Evolutionary conservation across 2,329 filamentous ascomycete genomes (phyloP).

Genomic region (Verticillium zaregamsianum): DNA sequence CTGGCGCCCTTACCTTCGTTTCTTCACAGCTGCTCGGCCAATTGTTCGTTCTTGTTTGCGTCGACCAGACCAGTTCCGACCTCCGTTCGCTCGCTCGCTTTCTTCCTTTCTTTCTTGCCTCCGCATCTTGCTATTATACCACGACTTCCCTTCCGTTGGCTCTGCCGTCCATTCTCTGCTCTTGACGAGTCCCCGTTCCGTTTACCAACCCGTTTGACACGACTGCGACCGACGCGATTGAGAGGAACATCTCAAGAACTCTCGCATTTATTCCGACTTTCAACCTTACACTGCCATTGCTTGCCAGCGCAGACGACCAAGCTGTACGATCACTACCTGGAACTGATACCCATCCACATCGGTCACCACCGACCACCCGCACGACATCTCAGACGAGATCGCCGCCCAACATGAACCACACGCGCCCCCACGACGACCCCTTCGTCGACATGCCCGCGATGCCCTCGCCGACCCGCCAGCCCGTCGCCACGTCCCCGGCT

Average conservation of each 20-base stretch:
- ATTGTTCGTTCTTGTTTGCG: neutral
- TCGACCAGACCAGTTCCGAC: neutral
- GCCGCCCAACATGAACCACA: neutral
- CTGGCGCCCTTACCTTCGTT: neutral
- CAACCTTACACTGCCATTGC: too few relatives aligned
- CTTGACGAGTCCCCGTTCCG: neutral
- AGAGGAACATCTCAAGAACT: too few relatives aligned
- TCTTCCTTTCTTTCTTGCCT: neutral
- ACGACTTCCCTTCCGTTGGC: neutral
- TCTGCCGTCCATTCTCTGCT: neutral
- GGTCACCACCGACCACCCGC: neutral
- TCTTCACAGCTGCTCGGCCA: neutral
- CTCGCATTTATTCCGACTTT: too few relatives aligned
- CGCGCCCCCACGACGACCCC: neutral
- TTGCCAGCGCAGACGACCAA: too few relatives aligned
- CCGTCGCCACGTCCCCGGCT: neutral
- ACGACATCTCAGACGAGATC: neutral
- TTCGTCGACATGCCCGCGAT: slow-evolving; percentile 4
- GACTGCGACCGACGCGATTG: neutral
- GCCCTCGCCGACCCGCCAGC: neutral
- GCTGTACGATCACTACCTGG: too few relatives aligned
- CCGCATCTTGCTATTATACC: neutral
- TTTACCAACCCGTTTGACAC: neutral
- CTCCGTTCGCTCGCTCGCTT: neutral
- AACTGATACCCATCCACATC: neutral